Evolutionary conservation across 2,329 filamentous ascomycete genomes (phyloP), one percentile per base, ranked within the genome.

Genomic region (Aspergillus bombycis): DNA sequence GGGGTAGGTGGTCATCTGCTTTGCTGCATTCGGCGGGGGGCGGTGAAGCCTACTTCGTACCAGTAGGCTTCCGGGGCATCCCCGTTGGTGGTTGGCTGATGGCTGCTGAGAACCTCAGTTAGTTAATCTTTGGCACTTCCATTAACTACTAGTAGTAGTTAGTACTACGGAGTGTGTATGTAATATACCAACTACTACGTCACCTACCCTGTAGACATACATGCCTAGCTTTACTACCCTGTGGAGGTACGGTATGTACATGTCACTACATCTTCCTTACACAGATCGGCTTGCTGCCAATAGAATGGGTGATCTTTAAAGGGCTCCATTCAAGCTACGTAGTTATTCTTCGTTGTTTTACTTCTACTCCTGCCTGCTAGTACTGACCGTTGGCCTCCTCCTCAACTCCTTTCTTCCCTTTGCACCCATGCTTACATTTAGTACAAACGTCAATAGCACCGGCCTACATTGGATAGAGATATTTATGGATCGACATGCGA

Each of bases 11-110:
- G 63, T 66, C 65, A 62, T 60, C 66, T 65, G 66, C 60, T 62
- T 58, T 43, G 56, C 66, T 69, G 65, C 62, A 64, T 65, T 41
- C 64, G 65, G 65, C 58, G 28, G 48, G 52, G 28, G 70, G 74
- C 73, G 74, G 74, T 73, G 68, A 70, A 67, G 58, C 57, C 34
- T 52, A 34, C 19, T 36, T 38, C 36, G 36, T 38, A 38, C 36
- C 38, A 11, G 30, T 46, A 28, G 30, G 58, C 38, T 52, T 55
- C 48, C 60, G 52, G 57, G 56, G 50, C 36, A 50, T 62, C 46
- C 53, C 23, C 14, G 38, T 32, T 30, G 50, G 36, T 58, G 52
- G 62, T 57, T 58, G 57, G 58, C 48, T 28, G 48, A 30, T 58
- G 38, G 57, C 32, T 52, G 21, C 46, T 50, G 16, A 21, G 45